Base-by-base conservation (phyloP, 768 basidiomycete species). In the Mycena vulgaris region DNA sequence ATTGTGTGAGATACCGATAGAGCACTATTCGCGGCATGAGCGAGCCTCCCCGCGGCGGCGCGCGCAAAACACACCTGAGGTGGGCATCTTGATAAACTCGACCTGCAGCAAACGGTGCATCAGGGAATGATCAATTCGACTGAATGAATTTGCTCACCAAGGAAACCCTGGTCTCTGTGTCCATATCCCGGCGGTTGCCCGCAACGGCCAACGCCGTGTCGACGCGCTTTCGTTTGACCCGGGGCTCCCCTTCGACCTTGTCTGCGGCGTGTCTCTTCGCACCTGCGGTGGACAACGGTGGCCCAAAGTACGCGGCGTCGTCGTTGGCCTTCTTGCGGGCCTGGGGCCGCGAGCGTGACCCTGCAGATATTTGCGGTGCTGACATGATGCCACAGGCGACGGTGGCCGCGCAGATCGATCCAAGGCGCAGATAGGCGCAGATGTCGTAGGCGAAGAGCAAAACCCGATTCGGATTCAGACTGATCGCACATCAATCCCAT, bases 31-130 rank as follows among this genome's bases (percentile, higher is more conserved):
- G 21, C 5, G 31, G 13, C 5, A 23, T 60, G 53, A 57, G 59
- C 19, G 16, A 47, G 40, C 40, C n/a, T 53, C 53, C 4, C 7
- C 25, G 39, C 28, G 4, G 7, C 2, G 28, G 23, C 21, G 40
- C 10, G 28, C 31, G 9, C 16, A 35, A 33, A 33, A 17, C 45
- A 9, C 2, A 73, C 71, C 71, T 21, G 87, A 80, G 16, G 84
- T 82, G n/a, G 94, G 88, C 82, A 95, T 84, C 73, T 89, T 89
- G 51, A 85, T 83, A 78, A 95, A 95, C 76, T 95, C 92, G 73
- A 95, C 88, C 94, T 95, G 78, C 52, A 39, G 21, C 11, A 45
- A 6, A 21, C 42, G n/a, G 8, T 28, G 51, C 45, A 63, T 70
- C 51, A 62, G 53, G n/a, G 63, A 17, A 27, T 49, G 51, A 66